Evolutionary conservation across 306 rosid species (phyloP).

Genomic region (Quercus alba): DNA sequence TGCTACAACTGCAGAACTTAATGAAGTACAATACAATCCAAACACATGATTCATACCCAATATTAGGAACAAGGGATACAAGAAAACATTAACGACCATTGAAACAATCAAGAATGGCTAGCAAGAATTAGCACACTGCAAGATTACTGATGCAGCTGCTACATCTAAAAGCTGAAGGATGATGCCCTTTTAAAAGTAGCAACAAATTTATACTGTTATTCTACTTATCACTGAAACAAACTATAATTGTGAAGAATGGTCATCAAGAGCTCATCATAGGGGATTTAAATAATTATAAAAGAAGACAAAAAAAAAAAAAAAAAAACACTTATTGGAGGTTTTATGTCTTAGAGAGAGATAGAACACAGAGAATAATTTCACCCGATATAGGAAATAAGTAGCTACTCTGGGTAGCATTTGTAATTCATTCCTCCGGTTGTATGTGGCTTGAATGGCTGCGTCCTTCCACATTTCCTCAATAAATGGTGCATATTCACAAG

Average conservation of each 20-base stretch:
- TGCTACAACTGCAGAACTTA: background rate
- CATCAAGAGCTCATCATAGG: background rate
- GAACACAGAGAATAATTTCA: conserved; percentile 30
- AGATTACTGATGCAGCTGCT: background rate
- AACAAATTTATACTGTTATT: background rate
- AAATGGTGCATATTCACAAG: conserved; percentile 44
- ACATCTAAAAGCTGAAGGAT: background rate
- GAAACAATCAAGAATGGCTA: background rate
- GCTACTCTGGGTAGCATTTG: conserved; percentile 68
- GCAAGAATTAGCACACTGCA: background rate
- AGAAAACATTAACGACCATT: background rate
- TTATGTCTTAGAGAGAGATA: background rate
- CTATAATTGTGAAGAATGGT: background rate
- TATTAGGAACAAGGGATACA: background rate
- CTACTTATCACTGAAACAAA: background rate
- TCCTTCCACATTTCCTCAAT: conserved; percentile 74
- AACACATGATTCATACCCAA: background rate
- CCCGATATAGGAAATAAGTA: conserved; percentile 66
- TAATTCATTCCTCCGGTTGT: conserved; percentile 60
- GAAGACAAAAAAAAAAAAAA: background rate
- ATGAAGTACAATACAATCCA: background rate
- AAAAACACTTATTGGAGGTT: background rate
- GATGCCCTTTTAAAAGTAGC: background rate
- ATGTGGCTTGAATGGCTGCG: conserved; percentile 72
- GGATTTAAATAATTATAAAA: background rate